phyloP scores from a whole-genome alignment of 306 rosid genomes.

The Arachis stenosperma region DNA sequence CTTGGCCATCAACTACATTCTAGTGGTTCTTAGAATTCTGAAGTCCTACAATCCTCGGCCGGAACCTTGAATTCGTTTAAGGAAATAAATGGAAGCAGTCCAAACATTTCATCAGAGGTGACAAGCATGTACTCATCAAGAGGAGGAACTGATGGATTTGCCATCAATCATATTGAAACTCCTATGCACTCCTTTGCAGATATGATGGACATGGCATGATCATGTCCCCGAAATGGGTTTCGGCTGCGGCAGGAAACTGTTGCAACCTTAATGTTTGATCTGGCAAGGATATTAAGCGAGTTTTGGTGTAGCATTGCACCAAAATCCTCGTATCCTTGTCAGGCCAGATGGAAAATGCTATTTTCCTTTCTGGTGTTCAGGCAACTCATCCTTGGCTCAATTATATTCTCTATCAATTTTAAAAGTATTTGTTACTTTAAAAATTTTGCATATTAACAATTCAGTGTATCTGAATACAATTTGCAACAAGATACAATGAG shows the following conservation, averaged over 20 bases:
- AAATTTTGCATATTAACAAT: no score
- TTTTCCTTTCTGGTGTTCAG: not conserved
- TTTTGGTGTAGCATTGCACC: conserved; percentile 24
- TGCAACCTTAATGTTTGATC: conserved; percentile 60
- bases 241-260: conserved; percentile 62
- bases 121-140: conserved; percentile 54
- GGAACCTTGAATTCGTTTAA: conserved; percentile 61
- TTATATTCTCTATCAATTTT: not conserved
- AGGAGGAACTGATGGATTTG: conserved; percentile 46
- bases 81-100: conserved; percentile 53
- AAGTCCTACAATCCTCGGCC: conserved; percentile 60
- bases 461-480: no score
- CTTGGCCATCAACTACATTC: conserved; percentile 34
- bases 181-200: conserved; percentile 47
- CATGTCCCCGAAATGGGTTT: conserved; percentile 64
- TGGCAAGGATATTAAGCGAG: conserved; percentile 41
- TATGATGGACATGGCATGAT: conserved; percentile 54
- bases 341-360: conserved; percentile 50
- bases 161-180: conserved; percentile 48
- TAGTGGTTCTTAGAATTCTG: conserved; percentile 61
- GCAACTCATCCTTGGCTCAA: conserved; percentile 82
- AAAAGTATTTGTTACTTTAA: no score
- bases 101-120: conserved; percentile 65
- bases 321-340: conserved; percentile 36
- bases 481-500: no score